Conservation (phyloP, 768 basidiomycete genomes). For the Lentinula guzmanii region DNA sequence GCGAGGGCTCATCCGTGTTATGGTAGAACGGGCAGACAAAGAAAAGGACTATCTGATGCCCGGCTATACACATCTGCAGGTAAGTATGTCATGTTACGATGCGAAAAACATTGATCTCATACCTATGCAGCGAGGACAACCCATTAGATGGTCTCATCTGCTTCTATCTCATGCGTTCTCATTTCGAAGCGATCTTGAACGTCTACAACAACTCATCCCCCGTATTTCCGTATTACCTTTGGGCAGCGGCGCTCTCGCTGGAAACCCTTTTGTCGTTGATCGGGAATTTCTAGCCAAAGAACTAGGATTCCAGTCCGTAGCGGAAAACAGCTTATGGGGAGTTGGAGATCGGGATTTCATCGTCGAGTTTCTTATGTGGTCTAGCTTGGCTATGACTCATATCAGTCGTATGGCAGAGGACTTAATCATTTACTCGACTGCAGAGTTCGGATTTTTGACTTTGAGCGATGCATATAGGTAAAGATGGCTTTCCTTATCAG, state of each 20-base stretch:
- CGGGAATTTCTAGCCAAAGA: slow-evolving; percentile 89
- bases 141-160: slow-evolving; percentile 98
- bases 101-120: not conserved
- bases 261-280: slow-evolving; percentile 93
- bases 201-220: slow-evolving; percentile 76
- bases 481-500: slow-evolving; percentile 12
- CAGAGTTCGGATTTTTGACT: slow-evolving; percentile 96
- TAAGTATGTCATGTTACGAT: slow-evolving; percentile 23
- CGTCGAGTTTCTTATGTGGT: slow-evolving; percentile 97
- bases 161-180: slow-evolving; percentile 93
- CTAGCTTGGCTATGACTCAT: slow-evolving; percentile 87
- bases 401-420: slow-evolving; percentile 95
- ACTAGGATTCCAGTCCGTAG: slow-evolving; percentile 81
- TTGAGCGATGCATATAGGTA: slow-evolving; percentile 97
- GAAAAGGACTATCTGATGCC: slow-evolving; percentile 90
- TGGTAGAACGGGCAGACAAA: slow-evolving; percentile 89
- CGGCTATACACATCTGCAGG: slow-evolving; percentile 97
- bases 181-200: slow-evolving; percentile 84
- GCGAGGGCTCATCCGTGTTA: slow-evolving; percentile 76
- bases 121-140: slow-evolving; percentile 78
- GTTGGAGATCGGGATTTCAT: slow-evolving; percentile 97
- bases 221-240: slow-evolving; percentile 92
- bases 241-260: slow-evolving; percentile 91
- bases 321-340: slow-evolving; percentile 96
- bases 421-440: slow-evolving; percentile 92